These are phyloP conservation scores for Hygrophoropsis aurantiaca DNA, from an alignment of 768 basidiomycete genomes.

Conservation along the genomic window DNA sequence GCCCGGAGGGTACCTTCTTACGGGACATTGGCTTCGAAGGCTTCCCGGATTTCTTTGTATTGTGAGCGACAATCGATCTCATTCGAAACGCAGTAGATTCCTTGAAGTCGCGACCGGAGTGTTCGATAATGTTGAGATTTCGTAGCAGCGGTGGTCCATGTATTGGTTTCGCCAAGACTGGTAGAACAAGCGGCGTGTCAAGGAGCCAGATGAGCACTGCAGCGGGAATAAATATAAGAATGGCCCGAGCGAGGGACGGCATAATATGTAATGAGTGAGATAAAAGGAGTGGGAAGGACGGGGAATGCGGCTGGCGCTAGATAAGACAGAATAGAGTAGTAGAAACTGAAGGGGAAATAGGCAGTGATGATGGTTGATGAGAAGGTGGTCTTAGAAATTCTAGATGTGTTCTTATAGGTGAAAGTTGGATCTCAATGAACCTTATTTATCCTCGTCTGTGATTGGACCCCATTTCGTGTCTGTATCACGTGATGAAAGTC, in stretches of 20 bases:
- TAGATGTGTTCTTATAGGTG: constrained; percentile 2
- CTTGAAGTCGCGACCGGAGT: neutral
- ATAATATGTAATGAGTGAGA: constrained; percentile 17
- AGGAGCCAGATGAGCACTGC: constrained; percentile 37
- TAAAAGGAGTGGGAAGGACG: constrained; percentile 15
- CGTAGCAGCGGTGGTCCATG: too few relatives aligned
- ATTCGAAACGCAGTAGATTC: too few relatives aligned
- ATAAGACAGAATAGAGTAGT: constrained; percentile 13
- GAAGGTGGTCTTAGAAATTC: neutral
- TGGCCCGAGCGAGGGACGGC: constrained; percentile 36
- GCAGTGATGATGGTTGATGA: constrained; percentile 16
- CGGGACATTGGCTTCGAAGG: neutral
- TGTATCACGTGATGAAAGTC: constrained; percentile 10
- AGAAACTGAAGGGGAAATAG: constrained; percentile 11
- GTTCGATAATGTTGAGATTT: neutral
- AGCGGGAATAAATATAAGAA: constrained; percentile 41
- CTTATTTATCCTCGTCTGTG: constrained; percentile 1
- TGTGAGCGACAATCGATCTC: too few relatives aligned
- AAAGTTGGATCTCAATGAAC: neutral
- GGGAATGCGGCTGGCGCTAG: constrained; percentile 30
- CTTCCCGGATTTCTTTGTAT: too few relatives aligned
- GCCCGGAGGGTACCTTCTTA: too few relatives aligned
- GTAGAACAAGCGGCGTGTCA: constrained; percentile 17
- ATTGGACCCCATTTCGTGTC: constrained; percentile 7
- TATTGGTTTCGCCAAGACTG: constrained; percentile 19